Conservation (phyloP, 768 basidiomycete genomes). For the Sporobolomyces roseus region DNA sequence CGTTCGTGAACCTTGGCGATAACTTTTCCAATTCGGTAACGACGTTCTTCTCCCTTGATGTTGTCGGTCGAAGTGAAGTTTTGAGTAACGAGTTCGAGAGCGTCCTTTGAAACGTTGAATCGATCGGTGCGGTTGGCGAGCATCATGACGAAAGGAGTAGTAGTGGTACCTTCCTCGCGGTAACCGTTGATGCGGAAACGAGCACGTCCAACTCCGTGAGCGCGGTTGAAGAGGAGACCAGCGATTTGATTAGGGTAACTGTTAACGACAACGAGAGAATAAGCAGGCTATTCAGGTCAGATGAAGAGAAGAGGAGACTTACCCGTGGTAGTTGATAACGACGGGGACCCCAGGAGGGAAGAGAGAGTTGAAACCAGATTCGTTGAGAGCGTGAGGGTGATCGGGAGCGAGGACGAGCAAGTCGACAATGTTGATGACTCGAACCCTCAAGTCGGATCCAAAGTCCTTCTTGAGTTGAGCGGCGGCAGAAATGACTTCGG, state of each 20-base stretch:
- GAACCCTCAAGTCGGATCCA: constrained; percentile 68
- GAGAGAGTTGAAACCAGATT: constrained; percentile 62
- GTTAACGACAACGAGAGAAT: neutral
- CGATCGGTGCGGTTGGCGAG: constrained; percentile 47
- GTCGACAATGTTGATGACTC: constrained; percentile 85
- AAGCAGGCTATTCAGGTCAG: neutral
- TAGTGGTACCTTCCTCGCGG: constrained; percentile 59
- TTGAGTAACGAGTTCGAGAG: constrained; percentile 44
- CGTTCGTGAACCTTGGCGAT: constrained; percentile 36
- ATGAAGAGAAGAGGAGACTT: constrained; percentile 48
- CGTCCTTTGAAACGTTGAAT: constrained; percentile 49
- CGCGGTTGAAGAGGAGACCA: constrained; percentile 42
- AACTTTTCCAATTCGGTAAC: constrained; percentile 28
- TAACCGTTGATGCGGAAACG: constrained; percentile 43
- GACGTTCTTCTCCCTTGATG: constrained; percentile 31
- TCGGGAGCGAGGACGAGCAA: constrained; percentile 71
- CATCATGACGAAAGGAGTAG: constrained; percentile 58
- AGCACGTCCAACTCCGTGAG: constrained; percentile 39
- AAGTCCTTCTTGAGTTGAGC: constrained; percentile 64
- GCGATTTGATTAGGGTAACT: constrained; percentile 26
- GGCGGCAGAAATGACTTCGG: constrained; percentile 82
- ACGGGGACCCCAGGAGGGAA: constrained; percentile 69
- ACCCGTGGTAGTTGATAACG: constrained; percentile 65
- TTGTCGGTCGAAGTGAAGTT: constrained; percentile 31
- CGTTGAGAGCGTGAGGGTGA: constrained; percentile 70